Conservation (phyloP, 305 asterid genomes). For the Fraxinus greggii region DNA sequence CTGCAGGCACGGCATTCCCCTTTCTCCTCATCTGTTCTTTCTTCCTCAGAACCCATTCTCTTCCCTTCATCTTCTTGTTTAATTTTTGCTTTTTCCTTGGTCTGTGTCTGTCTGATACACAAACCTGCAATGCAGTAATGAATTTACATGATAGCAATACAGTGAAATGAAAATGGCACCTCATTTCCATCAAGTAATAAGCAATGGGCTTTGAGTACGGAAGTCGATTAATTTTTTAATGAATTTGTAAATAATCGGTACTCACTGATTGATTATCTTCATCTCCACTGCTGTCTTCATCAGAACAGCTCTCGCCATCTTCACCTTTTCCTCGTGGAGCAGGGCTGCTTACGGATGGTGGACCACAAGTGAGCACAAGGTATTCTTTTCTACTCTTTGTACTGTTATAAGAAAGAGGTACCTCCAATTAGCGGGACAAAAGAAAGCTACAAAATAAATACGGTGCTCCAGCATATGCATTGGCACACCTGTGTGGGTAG, state of each 20-base stretch:
- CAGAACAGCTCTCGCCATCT: slow-evolving; percentile 73
- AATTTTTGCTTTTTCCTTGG: slow-evolving; percentile 67
- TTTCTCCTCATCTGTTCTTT: slow-evolving; percentile 71
- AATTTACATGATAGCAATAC: neutral
- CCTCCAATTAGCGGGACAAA: neutral
- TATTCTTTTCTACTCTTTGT: slow-evolving; percentile 83
- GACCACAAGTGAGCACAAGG: slow-evolving; percentile 89
- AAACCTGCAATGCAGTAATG: slow-evolving; percentile 37
- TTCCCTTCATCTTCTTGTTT: slow-evolving; percentile 68
- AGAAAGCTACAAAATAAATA: neutral
- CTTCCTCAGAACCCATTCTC: slow-evolving; percentile 61
- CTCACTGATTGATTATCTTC: slow-evolving; percentile 71
- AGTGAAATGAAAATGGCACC: neutral
- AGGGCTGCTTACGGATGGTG: slow-evolving; percentile 57
- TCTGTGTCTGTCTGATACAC: slow-evolving; percentile 63
- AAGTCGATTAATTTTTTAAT: neutral
- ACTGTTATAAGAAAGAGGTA: slow-evolving; percentile 38
- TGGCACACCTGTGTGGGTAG: slow-evolving; percentile 77
- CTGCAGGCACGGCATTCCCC: slow-evolving; percentile 61
- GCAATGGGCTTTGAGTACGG: neutral
- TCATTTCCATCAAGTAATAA: neutral
- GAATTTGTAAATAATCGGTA: neutral
- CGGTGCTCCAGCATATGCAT: neutral
- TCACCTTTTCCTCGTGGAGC: slow-evolving; percentile 63
- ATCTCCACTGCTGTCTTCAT: slow-evolving; percentile 64